Percentiles rank a stretch among this genome's conserved stretches.
phyloP scores from a whole-genome alignment of 306 rosid genomes.

The Vigna reflexopilosa region DNA sequence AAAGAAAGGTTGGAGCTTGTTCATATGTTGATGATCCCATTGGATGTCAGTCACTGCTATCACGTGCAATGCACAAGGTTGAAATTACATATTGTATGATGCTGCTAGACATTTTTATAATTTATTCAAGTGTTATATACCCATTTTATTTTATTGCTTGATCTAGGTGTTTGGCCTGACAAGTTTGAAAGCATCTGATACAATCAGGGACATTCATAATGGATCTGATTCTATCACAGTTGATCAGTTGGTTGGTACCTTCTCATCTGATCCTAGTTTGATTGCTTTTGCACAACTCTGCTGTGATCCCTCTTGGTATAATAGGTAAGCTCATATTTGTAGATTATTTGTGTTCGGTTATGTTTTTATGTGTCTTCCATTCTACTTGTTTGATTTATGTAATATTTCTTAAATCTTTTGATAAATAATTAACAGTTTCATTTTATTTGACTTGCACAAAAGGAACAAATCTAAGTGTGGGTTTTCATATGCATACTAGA shows the following conservation, averaged over 20 bases:
- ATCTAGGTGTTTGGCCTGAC: constrained; percentile 89
- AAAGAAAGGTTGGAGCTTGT: constrained; percentile 97
- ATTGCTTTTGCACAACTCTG: constrained; percentile 96
- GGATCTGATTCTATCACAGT: constrained; percentile 79
- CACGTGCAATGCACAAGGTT: constrained; percentile 99
- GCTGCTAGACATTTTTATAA: constrained; percentile 10
- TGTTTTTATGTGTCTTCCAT: constrained; percentile 1
- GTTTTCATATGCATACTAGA: constrained; percentile 6
- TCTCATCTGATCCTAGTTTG: constrained; percentile 98
- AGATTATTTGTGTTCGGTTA: constrained; percentile 24
- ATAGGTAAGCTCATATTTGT: constrained; percentile 61
- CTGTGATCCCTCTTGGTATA: constrained; percentile 86
- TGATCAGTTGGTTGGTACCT: constrained; percentile 92
- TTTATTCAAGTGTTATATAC: constrained; percentile 17
- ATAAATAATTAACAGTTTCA: constrained; percentile 11
- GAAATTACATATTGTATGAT: constrained; percentile 30
- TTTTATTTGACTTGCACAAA: constrained; percentile 3
- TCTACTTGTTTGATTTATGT: constrained; percentile 8
- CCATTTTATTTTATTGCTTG: constrained; percentile 40
- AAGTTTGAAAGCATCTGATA: constrained; percentile 60
- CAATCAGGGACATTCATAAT: constrained; percentile 43
- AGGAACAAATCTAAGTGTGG: constrained; percentile 19
- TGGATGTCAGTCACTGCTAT: constrained; percentile 93
- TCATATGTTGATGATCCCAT: constrained; percentile 97
- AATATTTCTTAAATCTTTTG: constrained; percentile 33